Conservation (phyloP, 2,329 filamentous ascomycete genomes). For the Penicillium hesseltinei region DNA sequence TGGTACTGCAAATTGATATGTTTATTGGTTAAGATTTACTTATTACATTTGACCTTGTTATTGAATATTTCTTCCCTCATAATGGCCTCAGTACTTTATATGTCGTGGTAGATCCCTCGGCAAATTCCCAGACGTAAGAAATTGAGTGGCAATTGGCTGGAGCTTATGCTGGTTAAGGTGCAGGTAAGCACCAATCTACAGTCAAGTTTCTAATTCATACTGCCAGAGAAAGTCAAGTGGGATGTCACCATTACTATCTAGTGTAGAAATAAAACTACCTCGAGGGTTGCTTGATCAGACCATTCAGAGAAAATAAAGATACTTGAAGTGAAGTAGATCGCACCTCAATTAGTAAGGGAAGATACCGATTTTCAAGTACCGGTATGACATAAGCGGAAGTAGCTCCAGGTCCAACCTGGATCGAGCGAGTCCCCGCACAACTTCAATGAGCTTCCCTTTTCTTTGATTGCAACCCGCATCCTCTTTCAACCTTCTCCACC, state of each 20-base stretch:
- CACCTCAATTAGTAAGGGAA: neutral
- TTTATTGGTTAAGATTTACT: slow-evolving; percentile 15
- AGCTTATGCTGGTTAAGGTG: slow-evolving; percentile 1
- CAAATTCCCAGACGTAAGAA: neutral
- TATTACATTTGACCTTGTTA: slow-evolving; percentile 12
- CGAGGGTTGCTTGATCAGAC: neutral
- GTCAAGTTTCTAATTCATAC: neutral
- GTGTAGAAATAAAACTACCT: neutral
- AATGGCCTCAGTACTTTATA: neutral
- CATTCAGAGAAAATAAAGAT: neutral
- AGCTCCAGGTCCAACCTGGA: slow-evolving; percentile 10
- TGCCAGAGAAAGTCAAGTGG: neutral
- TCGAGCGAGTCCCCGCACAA: slow-evolving; percentile 16
- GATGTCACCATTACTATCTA: neutral
- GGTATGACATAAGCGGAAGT: slow-evolving; percentile 25
- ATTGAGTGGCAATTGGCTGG: neutral
- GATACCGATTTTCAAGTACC: slow-evolving; percentile 1
- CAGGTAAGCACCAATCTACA: neutral
- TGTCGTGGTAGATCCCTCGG: neutral
- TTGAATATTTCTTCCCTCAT: slow-evolving; percentile 5
- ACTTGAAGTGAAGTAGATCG: neutral
- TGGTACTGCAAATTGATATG: slow-evolving; percentile 14
- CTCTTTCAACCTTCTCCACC: neutral
- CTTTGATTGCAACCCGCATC: slow-evolving; percentile 10
- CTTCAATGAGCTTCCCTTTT: slow-evolving; percentile 17